Evolutionary conservation across 2,329 filamentous ascomycete species (phyloP).

Genomic region (Podosphaera fusca): DNA sequence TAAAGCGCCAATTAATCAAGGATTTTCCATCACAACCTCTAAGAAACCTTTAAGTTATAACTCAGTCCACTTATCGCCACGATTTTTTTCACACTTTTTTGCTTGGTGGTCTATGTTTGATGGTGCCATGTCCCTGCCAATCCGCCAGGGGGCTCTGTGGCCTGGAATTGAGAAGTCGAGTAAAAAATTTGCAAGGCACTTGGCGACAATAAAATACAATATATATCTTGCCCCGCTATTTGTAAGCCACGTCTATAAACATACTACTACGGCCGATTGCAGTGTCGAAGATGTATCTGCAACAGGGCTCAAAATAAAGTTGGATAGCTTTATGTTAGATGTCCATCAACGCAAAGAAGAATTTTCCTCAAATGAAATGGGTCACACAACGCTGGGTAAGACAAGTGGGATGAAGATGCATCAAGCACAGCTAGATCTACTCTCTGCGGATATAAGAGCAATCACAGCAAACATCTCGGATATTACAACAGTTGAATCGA

Average conservation of each 20-base stretch:
- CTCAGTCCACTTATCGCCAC: slow-evolving; percentile 76
- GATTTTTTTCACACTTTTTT: slow-evolving; percentile 97
- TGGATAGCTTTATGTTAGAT: slow-evolving; percentile 95
- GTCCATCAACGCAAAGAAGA: slow-evolving; percentile 84
- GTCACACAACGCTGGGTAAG: slow-evolving; percentile 50
- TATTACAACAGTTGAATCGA: slow-evolving; percentile 54
- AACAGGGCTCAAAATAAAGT: slow-evolving; percentile 84
- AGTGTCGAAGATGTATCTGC: slow-evolving; percentile 59
- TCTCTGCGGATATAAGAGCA: slow-evolving; percentile 76
- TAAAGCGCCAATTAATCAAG: slow-evolving; percentile 61
- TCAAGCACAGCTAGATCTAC: slow-evolving; percentile 75
- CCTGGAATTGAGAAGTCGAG: slow-evolving; percentile 85
- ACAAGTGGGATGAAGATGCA: slow-evolving; percentile 93
- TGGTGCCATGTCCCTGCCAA: slow-evolving; percentile 78
- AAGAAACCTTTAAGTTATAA: slow-evolving; percentile 82
- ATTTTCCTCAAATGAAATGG: slow-evolving; percentile 61
- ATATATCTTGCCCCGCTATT: slow-evolving; percentile 78
- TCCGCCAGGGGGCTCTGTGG: slow-evolving; percentile 80
- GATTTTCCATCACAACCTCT: slow-evolving; percentile 58
- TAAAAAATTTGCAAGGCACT: slow-evolving; percentile 92
- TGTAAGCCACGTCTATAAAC: slow-evolving; percentile 93
- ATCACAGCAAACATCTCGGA: slow-evolving; percentile 76
- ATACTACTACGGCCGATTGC: slow-evolving; percentile 83
- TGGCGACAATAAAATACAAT: slow-evolving; percentile 98
- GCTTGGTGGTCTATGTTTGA: slow-evolving; percentile 95